Base-by-base conservation (phyloP, 345 rosid genomes). In the Aurinia saxatilis region DNA sequence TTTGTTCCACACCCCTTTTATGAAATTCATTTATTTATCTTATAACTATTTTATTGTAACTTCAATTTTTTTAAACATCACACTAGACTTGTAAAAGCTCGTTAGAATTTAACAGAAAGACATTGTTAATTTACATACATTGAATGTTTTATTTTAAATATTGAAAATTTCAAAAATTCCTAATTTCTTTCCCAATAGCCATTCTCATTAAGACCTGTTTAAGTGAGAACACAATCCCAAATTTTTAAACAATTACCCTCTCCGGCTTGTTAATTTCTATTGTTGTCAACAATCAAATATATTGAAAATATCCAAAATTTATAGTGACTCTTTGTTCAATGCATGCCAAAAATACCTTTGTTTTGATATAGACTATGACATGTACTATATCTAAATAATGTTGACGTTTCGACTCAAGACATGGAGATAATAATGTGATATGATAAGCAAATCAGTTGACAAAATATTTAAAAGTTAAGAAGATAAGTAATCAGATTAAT, bases 151-250 rank as follows among this genome's bases (percentile, higher is more conserved):
- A n/a, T n/a, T n/a, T n/a, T n/a, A n/a, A n/a, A n/a, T n/a, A n/a
- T n/a, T n/a, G 25, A 21, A 21, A 21, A 21, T 21, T 21, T 1
- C 25, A 1, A 21, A 45, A 36, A 55, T 15, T 11, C 37, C 3
- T 21, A 44, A 16, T 45, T 42, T 46, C 34, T 37, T 47, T 66
- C 38, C 56, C 70, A 55, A 63, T 41, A 4, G 36, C 34, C 51
- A 51, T n/a, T n/a, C n/a, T n/a, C n/a, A n/a, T 41, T 48, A 29
- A 19, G 30, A 17, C 13, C 12, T 41, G 23, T 19, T 45, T 31
- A 45, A 31, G 44, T 18, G 33, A 27, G 36, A 61, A 48, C 27
- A 48, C 56, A 36, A 46, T 35, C 2, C 65, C 31, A 25, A 10
- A 18, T 41, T n/a, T n/a, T n/a, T n/a, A n/a, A n/a, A 40, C 25